These are phyloP conservation scores for Penicillium coprophilum DNA, from an alignment of 495 filamentous ascomycete genomes.

Conservation along the genomic window DNA sequence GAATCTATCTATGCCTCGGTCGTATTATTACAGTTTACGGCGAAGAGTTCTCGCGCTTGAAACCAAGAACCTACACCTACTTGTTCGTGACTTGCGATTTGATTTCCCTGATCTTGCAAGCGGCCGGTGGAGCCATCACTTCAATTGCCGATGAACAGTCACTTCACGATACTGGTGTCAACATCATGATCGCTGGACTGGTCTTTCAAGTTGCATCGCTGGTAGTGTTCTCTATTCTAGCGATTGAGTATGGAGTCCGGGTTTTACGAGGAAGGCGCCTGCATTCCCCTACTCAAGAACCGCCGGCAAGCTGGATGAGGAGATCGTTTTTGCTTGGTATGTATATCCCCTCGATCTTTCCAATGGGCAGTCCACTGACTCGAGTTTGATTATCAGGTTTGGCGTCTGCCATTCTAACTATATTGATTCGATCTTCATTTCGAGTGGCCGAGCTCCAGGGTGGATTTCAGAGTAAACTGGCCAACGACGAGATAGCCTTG, in stretches of 20 bases:
- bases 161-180: slow-evolving; percentile 36
- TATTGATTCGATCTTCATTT: slow-evolving; percentile 63
- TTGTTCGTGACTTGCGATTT: slow-evolving; percentile 56
- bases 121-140: slow-evolving; percentile 53
- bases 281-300: slow-evolving; percentile 2
- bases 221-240: slow-evolving; percentile 51
- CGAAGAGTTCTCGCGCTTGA: slow-evolving; percentile 45
- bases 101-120: slow-evolving; percentile 55
- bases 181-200: slow-evolving; percentile 58
- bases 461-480: slow-evolving; percentile 61
- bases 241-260: slow-evolving; percentile 37
- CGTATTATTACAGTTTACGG: slow-evolving; percentile 53
- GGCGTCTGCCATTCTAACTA: slow-evolving; percentile 51
- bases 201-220: slow-evolving; percentile 56
- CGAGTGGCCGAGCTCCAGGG: slow-evolving; percentile 62
- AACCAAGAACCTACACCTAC: slow-evolving; percentile 50
- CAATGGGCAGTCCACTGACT: slow-evolving; percentile 2
- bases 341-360: not conserved
- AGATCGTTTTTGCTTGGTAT: slow-evolving; percentile 19
- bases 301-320: slow-evolving; percentile 14
- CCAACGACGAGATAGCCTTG: slow-evolving; percentile 59
- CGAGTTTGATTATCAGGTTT: slow-evolving; percentile 31
- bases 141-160: slow-evolving; percentile 35
- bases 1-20: slow-evolving; percentile 57
- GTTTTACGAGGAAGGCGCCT: slow-evolving; percentile 11